Percentiles rank a stretch among this genome's conserved stretches.
These are phyloP conservation scores for Lachnellula suecica DNA, from an alignment of 2,329 filamentous ascomycete species.

Conservation along the genomic window DNA sequence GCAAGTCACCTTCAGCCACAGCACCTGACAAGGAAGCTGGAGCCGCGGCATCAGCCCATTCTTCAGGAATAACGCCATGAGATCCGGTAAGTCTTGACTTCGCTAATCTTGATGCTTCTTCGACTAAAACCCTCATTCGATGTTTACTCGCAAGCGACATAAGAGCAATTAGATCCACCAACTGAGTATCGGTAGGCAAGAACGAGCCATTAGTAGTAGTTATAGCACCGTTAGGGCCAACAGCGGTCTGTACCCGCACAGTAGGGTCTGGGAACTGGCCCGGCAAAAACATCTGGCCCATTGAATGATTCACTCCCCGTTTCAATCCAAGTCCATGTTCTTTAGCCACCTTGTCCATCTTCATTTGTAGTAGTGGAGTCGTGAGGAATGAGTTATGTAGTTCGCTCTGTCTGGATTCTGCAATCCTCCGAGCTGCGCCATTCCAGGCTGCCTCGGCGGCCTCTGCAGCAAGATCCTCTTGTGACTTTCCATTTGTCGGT, in stretches of 20 bases:
- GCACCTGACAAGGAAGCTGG: conserved; percentile 39
- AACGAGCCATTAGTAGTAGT: conserved; percentile 66
- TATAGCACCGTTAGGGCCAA: conserved; percentile 63
- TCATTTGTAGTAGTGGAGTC: conserved; percentile 32
- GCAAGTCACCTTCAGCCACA: conserved; percentile 25
- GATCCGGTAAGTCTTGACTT: conserved; percentile 73
- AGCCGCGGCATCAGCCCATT: conserved; percentile 71
- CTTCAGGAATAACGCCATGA: conserved; percentile 74
- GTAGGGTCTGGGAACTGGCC: conserved; percentile 24
- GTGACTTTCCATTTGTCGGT: conserved; percentile 44
- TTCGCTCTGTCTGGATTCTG: conserved; percentile 57
- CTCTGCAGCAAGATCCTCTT: conserved; percentile 66
- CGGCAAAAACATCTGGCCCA: conserved; percentile 37
- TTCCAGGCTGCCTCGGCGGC: conserved; percentile 65
- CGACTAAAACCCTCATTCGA: conserved; percentile 70
- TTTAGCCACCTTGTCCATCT: conserved; percentile 55
- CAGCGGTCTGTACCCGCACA: conserved; percentile 53
- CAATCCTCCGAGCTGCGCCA: conserved; percentile 54
- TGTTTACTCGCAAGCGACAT: conserved; percentile 83
- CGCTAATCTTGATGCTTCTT: conserved; percentile 72
- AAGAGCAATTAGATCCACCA: conserved; percentile 81
- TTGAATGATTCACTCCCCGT: conserved; percentile 53
- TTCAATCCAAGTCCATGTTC: conserved; percentile 59
- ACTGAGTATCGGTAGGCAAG: conserved; percentile 70
- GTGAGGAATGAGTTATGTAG: conserved; percentile 53